These are phyloP conservation scores for Taphrina wiesneri DNA, from an alignment of 1,139 yeast genomes.

Conservation along the genomic window DNA sequence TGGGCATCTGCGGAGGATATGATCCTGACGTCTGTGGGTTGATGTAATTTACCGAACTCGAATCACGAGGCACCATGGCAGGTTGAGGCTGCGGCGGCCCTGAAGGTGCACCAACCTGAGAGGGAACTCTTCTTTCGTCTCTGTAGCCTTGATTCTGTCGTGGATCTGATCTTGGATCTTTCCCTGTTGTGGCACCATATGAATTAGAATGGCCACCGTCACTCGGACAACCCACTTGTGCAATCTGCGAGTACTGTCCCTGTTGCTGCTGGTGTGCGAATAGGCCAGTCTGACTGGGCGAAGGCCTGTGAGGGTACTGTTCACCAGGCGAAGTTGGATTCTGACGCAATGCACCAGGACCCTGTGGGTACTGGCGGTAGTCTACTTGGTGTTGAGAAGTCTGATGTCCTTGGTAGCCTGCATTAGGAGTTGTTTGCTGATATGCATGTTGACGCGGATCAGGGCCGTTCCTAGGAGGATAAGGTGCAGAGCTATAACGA, in stretches of 20 bases:
- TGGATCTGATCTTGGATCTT: not conserved
- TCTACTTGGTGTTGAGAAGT: not conserved
- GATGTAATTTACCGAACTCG: not conserved
- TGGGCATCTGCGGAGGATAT: slow-evolving; percentile 2
- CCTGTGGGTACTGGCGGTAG: not conserved
- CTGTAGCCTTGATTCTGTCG: not conserved
- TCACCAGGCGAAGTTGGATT: not conserved
- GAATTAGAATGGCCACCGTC: not conserved
- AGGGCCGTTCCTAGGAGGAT: not conserved
- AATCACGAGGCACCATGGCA: not conserved
- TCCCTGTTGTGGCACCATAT: not conserved
- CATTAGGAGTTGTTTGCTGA: not conserved
- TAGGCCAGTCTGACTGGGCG: not conserved
- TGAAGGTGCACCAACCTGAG: not conserved
- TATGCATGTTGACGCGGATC: slow-evolving; percentile 1
- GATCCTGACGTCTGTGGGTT: not conserved
- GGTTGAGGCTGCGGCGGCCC: not conserved
- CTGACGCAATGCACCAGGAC: not conserved
- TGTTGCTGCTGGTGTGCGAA: not conserved
- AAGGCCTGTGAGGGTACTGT: not conserved
- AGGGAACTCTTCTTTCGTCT: not conserved
- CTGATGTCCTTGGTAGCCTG: not conserved
- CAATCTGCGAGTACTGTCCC: not conserved
- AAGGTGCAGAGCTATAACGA: slow-evolving; percentile 39
- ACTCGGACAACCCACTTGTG: not conserved